Base-by-base conservation (phyloP, 331 rosid species). In the Pyracantha coccinea region DNA sequence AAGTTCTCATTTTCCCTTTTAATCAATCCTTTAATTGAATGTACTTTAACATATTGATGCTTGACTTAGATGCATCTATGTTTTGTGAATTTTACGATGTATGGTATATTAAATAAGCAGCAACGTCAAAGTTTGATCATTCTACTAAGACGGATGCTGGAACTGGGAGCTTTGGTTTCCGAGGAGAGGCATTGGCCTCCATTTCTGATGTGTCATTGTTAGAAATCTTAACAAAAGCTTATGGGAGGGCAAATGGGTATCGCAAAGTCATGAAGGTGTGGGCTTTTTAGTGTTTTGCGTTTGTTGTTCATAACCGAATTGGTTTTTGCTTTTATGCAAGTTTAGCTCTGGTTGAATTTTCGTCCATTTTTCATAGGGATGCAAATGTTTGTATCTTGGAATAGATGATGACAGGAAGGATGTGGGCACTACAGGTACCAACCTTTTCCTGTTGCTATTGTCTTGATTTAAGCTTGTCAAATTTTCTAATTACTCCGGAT, bases 111-210 rank as follows among this genome's bases (percentile, higher is more conserved):
- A 74, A 47, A 66, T 82, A 68, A 79, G 77, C 97, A 94, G 99
- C 91, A 28, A 94, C 97, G 44, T 94, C 97, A 61, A 94, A 94
- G 82, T 87, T 84, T 74, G 89, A 79, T 24, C 75, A 77, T 82
- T 83, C 80, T 75, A 81, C 75, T 75, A 89, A 83, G 80, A 74
- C 66, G 81, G 78, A 86, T 80, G 72, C 81, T 59, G 78, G 75
- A 25, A 75, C 81, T 54, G 80, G 66, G 80, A 86, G 84, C 84
- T 92, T 92, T 17, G 99, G 97, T 67, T 94, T 85, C 72, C 90
- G 96, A 50, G 99, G 99, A 76, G 97, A 94, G 80, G 90, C 97
- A 77, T 80, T 94, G 87, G 97, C 99, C 82, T 94, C 97, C 78
- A 89, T 94, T 79, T 90, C 97, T 1, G 99, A 94, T 41, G 75